Evolutionary conservation across 345 rosid species (phyloP).

Genomic region (Fremontodendron californicum): DNA sequence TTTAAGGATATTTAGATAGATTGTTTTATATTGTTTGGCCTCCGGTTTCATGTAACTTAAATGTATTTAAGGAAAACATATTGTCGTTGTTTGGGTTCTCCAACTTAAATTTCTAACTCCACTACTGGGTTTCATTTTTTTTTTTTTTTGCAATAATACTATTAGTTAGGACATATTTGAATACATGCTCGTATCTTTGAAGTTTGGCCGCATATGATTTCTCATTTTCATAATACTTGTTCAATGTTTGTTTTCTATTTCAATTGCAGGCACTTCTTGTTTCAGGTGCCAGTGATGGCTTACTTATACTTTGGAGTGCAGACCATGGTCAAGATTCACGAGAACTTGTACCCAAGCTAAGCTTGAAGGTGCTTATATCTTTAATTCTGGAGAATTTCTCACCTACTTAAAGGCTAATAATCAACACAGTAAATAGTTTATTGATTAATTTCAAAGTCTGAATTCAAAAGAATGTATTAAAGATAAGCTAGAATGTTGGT

Average conservation of each 20-base stretch:
- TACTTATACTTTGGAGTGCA: conserved; percentile 93
- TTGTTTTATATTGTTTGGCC: background rate
- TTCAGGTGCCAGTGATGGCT: conserved; percentile 96
- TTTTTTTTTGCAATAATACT: background rate
- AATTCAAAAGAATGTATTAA: background rate
- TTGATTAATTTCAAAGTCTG: background rate
- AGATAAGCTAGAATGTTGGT: background rate
- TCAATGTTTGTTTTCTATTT: conserved; percentile 6
- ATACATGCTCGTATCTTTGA: background rate
- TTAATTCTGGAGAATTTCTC: background rate
- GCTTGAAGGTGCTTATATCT: conserved; percentile 64
- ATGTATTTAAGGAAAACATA: background rate
- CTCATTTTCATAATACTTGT: background rate
- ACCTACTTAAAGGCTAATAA: background rate
- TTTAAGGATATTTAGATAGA: background rate
- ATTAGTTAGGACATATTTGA: background rate
- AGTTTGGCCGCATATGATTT: background rate
- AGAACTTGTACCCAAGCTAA: conserved; percentile 97
- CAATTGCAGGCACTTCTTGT: conserved; percentile 85
- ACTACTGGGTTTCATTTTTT: background rate
- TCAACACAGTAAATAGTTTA: background rate
- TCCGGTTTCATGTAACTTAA: background rate
- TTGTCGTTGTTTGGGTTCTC: background rate
- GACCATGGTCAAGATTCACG: conserved; percentile 92
- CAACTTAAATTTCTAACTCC: background rate